Base-by-base conservation (phyloP, 257 asterid genomes). In the Solanum medicagineum region DNA sequence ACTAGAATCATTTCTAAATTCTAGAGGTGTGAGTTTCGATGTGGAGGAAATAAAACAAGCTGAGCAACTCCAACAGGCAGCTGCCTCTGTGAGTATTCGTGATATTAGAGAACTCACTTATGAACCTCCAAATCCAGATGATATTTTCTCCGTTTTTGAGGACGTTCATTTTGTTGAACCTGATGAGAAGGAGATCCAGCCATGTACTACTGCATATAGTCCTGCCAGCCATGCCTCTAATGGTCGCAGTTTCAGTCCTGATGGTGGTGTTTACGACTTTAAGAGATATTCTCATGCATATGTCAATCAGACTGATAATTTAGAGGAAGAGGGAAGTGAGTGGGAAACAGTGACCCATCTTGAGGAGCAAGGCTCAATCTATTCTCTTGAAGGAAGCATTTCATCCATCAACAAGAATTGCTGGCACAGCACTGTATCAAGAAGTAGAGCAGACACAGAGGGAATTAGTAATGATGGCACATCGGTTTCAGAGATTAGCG, bases 301-400 rank as follows among this genome's bases (percentile, higher is more conserved):
- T 74, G 83, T 68, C 40, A 87, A 88, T 81, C 89, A 36, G 10
- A 89, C 91, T 89, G 93, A 87, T 79, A 88, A 87, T 79, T 65
- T 89, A 47, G 94, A 92, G 87, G 94, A 91, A 29, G 97, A 91
- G 49, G 90, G 91, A 32, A 92, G 94, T 59, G 97, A 93, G 75
- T 93, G 97, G 97, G 97, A 93, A 90, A 92, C 96, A 0, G 94
- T 90, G 75, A 93, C 96, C 90, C 93, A 91, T 86, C 85, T 88
- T 22, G 97, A 90, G 84, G 95, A 90, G 84, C 95, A 88, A 83
- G 93, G 91, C 84, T 93, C 95, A 0, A 90, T 88, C 85, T 90
- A 87, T 86, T 93, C 95, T 24, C 93, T 89, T 0, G 91, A 90
- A 55, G 97, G 92, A 51, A 93, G 94, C 19, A 91, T 88, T 81